Evolutionary conservation across 75 land plant genomes (phyloP).

Genomic region (Pinus albicaulis): DNA sequence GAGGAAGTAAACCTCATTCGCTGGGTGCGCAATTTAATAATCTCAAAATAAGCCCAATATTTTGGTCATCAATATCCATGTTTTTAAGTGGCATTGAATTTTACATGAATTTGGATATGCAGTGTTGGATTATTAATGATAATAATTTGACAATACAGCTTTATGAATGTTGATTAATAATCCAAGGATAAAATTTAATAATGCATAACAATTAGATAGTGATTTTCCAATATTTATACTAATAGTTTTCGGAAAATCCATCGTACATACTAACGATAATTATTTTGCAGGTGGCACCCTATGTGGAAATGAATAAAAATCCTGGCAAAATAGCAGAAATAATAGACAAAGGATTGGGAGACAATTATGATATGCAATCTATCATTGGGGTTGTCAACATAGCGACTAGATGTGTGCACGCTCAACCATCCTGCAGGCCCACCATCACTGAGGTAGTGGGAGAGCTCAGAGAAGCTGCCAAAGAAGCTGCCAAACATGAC

Average conservation of each 20-base stretch:
- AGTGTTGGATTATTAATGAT: too few relatives aligned
- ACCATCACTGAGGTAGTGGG: not conserved
- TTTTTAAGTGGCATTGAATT: too few relatives aligned
- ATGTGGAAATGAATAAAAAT: not conserved
- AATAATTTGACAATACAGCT: too few relatives aligned
- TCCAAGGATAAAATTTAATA: too few relatives aligned
- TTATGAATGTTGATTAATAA: too few relatives aligned
- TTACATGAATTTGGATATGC: too few relatives aligned
- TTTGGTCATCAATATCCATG: too few relatives aligned
- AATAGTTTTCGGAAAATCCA: not conserved
- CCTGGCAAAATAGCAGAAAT: not conserved
- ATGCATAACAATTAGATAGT: too few relatives aligned
- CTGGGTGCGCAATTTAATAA: not conserved
- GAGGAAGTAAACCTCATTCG: not conserved
- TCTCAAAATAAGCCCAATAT: not conserved
- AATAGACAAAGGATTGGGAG: not conserved
- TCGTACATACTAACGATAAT: not conserved
- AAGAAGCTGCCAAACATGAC: too few relatives aligned
- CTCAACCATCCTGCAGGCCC: not conserved
- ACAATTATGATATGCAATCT: not conserved
- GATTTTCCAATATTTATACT: too few relatives aligned
- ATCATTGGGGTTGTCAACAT: not conserved
- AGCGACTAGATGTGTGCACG: not conserved
- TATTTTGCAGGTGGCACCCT: not conserved
- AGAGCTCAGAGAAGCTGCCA: too few relatives aligned